A percentile compares a stretch with the other conserved stretches of the same genome.
Evolutionary conservation across 129 eudicot genomes (phyloP).

Genomic region (Logfia minima): DNA sequence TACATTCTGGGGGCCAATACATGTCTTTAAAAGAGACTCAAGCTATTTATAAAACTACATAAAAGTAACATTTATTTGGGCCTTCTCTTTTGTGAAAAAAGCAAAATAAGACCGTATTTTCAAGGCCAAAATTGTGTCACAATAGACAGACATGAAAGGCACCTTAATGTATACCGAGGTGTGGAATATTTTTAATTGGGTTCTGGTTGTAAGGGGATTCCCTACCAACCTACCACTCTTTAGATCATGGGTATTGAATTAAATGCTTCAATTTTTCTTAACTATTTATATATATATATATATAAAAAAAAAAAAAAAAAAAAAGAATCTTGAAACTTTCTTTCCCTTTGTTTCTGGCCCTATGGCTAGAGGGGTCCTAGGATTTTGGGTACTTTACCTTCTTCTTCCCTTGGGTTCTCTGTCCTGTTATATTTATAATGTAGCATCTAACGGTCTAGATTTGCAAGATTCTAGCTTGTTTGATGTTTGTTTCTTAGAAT

Average conservation of each 20-base stretch:
- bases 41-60: neutral
- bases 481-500: neutral
- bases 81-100: conserved; percentile 18
- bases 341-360: conserved; percentile 41
- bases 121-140: conserved; percentile 37
- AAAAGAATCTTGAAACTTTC: conserved; percentile 11
- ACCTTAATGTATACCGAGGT: conserved; percentile 28
- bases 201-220: conserved; percentile 34
- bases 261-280: conserved; percentile 27
- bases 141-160: conserved; percentile 43
- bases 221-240: conserved; percentile 44
- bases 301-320: neutral
- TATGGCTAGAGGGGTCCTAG: conserved; percentile 42
- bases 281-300: no score
- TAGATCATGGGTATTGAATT: conserved; percentile 36
- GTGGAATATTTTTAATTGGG: conserved; percentile 19
- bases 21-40: conserved; percentile 1
- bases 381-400: conserved; percentile 40
- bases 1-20: conserved; percentile 6
- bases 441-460: conserved; percentile 32
- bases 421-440: conserved; percentile 30
- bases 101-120: conserved; percentile 35
- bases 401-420: conserved; percentile 16
- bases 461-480: conserved; percentile 31
- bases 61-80: conserved; percentile 12